Conservation (phyloP, 345 rosid genomes). For the Eucalyptus guilfoylei region DNA sequence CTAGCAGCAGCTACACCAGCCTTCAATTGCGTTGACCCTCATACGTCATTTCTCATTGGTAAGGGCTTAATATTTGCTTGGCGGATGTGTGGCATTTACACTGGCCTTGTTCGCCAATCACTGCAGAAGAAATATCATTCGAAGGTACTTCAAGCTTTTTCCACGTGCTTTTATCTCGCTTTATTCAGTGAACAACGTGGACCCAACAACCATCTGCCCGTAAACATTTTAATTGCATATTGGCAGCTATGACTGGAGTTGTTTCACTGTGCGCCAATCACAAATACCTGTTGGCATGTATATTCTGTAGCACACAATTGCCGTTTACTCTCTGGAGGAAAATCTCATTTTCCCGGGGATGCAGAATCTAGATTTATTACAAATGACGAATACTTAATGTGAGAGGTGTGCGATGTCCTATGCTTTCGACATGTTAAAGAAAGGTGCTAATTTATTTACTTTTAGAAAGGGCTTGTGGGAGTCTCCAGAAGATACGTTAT, state of each 20-base stretch:
- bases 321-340: not conserved
- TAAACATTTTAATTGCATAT: not conserved
- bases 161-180: not conserved
- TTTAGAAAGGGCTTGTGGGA: not conserved
- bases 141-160: slow-evolving; percentile 31
- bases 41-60: slow-evolving; percentile 60
- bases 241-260: not conserved
- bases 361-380: not conserved
- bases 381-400: not conserved
- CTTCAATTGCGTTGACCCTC: slow-evolving; percentile 67
- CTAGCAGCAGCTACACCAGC: slow-evolving; percentile 53
- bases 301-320: not conserved
- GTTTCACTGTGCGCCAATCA: not conserved
- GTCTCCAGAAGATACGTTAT: not conserved
- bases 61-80: slow-evolving; percentile 90
- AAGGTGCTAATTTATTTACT: not conserved
- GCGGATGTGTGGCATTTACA: slow-evolving; percentile 99
- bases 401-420: not conserved
- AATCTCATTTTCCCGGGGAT: not conserved
- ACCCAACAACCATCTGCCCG: not conserved
- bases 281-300: not conserved
- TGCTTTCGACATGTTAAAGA: not conserved
- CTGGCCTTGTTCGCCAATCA: slow-evolving; percentile 68
- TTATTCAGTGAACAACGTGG: not conserved
- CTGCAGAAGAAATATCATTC: slow-evolving; percentile 87